A percentile compares a stretch with the other conserved stretches of the same genome.
These are phyloP conservation scores for Aspergillus incahuasiensis DNA, from an alignment of 495 filamentous ascomycete species.

Conservation along the genomic window DNA sequence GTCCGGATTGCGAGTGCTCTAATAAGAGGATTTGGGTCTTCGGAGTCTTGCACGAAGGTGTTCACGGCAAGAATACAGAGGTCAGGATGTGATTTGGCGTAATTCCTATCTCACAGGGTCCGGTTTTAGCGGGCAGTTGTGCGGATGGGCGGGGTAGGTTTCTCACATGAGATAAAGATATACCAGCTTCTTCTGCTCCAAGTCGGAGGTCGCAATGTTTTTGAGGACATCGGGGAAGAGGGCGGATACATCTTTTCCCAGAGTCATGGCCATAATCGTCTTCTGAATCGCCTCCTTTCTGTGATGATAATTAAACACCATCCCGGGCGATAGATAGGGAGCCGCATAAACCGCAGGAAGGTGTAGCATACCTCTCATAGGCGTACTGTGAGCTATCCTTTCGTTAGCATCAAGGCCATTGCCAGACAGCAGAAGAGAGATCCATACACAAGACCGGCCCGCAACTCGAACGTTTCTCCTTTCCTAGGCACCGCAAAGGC, in stretches of 20 bases:
- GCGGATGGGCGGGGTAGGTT: not conserved
- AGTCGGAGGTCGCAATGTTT: slow-evolving; percentile 91
- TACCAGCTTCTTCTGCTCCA: slow-evolving; percentile 99
- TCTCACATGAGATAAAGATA: slow-evolving; percentile 96
- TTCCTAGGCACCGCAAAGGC: slow-evolving; percentile 90
- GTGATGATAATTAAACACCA: slow-evolving; percentile 24
- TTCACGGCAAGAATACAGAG: slow-evolving; percentile 99
- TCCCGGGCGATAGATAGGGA: not conserved
- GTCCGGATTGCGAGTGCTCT: slow-evolving; percentile 92
- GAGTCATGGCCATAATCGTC: slow-evolving; percentile 99
- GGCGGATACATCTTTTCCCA: slow-evolving; percentile 97
- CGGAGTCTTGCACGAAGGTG: slow-evolving; percentile 97
- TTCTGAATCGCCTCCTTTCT: slow-evolving; percentile 98
- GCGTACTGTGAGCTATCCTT: slow-evolving; percentile 82
- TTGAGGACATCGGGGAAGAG: slow-evolving; percentile 98
- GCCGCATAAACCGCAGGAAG: not conserved
- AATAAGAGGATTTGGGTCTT: slow-evolving; percentile 96
- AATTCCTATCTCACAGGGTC: slow-evolving; percentile 64
- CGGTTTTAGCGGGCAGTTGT: slow-evolving; percentile 11
- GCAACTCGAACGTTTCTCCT: slow-evolving; percentile 97
- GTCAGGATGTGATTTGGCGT: slow-evolving; percentile 98
- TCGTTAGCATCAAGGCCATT: slow-evolving; percentile 24
- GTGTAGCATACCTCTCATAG: slow-evolving; percentile 70
- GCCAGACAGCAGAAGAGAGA: slow-evolving; percentile 7
- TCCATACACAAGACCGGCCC: slow-evolving; percentile 83